Base-by-base conservation (phyloP, 2,329 filamentous ascomycete genomes). In the Penicillium hesseltinei region DNA sequence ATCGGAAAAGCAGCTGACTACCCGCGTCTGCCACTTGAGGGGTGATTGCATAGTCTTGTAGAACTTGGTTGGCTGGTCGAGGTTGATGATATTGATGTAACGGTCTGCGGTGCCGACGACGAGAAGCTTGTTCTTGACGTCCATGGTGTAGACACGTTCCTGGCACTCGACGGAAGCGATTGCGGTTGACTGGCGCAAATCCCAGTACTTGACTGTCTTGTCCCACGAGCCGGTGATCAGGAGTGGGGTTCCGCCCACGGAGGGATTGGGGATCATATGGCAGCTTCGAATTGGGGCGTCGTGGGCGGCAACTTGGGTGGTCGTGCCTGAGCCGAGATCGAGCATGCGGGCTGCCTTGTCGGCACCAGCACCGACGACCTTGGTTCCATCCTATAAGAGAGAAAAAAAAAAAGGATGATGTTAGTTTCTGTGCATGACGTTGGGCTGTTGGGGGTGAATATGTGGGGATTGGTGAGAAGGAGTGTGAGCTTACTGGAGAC, bases 31-130 rank as follows among this genome's bases (percentile, higher is more conserved):
- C 91, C 92, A 99, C 79, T 99, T 99, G 44, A 99, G 83, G 3
- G 94, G 94, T 71, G 91, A 96, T 77, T 96, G 91, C 50, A 97
- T 84, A 10, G 91, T 93, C 83, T 99, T 99, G 84, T 96, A 97
- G 76, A 97, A 91, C 68, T 91, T 91, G 52, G 85, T 85, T 4
- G 94, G 94, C 60, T 95, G 88, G 71, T 89, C 88, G 54, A 99
- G 84, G 77, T 96, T 92, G 77, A 99, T 82, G 61, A 99, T 88
- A 74, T 97, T 92, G 81, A 99, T 96, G 77, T 95, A 96, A 59
- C 94, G 87, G 72, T 99, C 94, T 13, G 94, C 94, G 0, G 92
- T 97, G 61, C 90, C 94, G 56, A 97, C 82, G 21, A 99, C 94
- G 42, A 97, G 84, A 50, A 99, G 82, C 68, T 94, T 88, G 72